Percentiles rank a stretch among this genome's conserved stretches.
These are phyloP conservation scores for Trichoderma semiorbis DNA, from an alignment of 2,329 filamentous ascomycete genomes.

Conservation along the genomic window DNA sequence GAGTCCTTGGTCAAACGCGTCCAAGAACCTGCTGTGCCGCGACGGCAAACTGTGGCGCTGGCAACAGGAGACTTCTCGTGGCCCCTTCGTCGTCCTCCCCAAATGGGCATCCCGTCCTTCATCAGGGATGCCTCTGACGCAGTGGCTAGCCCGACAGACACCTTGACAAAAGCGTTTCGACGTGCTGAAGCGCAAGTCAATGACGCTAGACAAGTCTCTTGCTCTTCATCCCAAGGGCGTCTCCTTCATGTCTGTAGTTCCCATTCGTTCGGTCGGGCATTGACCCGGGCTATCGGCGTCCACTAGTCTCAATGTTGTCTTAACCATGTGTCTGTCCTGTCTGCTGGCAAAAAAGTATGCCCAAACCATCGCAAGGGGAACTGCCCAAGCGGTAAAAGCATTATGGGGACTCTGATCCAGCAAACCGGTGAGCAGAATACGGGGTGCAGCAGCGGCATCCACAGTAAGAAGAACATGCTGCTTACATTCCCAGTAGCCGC, in stretches of 20 bases:
- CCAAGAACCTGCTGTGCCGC: neutral
- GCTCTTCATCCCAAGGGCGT: neutral
- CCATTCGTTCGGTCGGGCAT: neutral
- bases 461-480: neutral
- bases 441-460: neutral
- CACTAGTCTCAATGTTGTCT: conserved; percentile 1
- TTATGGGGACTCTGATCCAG: neutral
- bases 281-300: conserved; percentile 6
- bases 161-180: neutral
- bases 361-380: neutral
- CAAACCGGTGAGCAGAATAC: neutral
- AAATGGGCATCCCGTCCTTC: neutral
- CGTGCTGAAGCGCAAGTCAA: neutral
- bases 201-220: neutral
- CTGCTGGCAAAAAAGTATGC: neutral
- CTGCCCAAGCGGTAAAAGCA: neutral
- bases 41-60: neutral
- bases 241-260: neutral
- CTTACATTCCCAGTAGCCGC: neutral
- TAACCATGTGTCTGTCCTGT: neutral
- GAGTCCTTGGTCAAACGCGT: neutral
- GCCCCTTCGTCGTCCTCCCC: neutral
- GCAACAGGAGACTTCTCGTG: neutral
- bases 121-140: neutral
- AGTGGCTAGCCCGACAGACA: neutral